Evolutionary conservation across 2,329 filamentous ascomycete species (phyloP).

Genomic region (Diplodia sapinea): DNA sequence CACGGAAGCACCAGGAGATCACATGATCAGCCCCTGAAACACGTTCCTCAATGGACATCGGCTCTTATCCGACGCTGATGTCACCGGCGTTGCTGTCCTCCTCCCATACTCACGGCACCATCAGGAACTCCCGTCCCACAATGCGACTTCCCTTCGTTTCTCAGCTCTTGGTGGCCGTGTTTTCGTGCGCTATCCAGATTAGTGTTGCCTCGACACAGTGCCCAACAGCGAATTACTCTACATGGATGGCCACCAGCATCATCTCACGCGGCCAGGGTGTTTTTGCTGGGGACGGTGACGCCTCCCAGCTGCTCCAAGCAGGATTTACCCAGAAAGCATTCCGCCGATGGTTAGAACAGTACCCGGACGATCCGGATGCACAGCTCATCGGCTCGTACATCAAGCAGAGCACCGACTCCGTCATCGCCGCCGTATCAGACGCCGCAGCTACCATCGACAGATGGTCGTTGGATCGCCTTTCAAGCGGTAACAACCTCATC

Average conservation of each 20-base stretch:
- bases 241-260: slow-evolving; percentile 57
- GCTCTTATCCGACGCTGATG: too few relatives aligned
- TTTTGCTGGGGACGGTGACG: slow-evolving; percentile 34
- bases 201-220: not conserved
- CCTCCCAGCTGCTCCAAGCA: slow-evolving; percentile 41
- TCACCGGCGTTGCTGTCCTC: not conserved
- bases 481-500: slow-evolving; percentile 60
- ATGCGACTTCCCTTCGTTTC: not conserved
- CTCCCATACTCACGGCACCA: not conserved
- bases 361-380: slow-evolving; percentile 53
- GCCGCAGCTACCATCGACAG: slow-evolving; percentile 33
- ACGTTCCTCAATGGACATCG: too few relatives aligned
- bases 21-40: too few relatives aligned
- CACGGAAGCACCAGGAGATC: not conserved
- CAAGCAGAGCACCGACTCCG: slow-evolving; percentile 54
- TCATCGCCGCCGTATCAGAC: slow-evolving; percentile 53
- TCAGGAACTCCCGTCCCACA: not conserved
- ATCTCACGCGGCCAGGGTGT: slow-evolving; percentile 49
- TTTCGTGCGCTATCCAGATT: not conserved
- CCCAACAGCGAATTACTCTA: slow-evolving; percentile 40
- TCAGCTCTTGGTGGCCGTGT: not conserved
- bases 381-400: slow-evolving; percentile 53
- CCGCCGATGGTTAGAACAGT: slow-evolving; percentile 56
- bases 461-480: slow-evolving; percentile 51
- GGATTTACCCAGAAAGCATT: slow-evolving; percentile 54